Base-by-base conservation (phyloP, 345 rosid species). In the Pistacia atlantica region DNA sequence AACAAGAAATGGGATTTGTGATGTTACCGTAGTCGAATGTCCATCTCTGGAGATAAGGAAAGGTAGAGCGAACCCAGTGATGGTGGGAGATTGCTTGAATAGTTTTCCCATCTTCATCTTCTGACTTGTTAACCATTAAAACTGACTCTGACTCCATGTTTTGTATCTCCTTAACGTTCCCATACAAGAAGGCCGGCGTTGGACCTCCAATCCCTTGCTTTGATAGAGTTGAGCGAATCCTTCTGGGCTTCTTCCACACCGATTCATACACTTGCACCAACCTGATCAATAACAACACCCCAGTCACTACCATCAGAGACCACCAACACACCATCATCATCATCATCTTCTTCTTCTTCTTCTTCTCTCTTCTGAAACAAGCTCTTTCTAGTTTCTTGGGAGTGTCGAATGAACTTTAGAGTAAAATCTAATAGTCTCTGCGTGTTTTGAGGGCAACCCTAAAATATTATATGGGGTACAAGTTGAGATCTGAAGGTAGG, bases 11-110 rank as follows among this genome's bases (percentile, higher is more conserved):
- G 46, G 46, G 46, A 42, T 5, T 42, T 42, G 46, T 51, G 12
- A 11, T 51, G n/a, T 57, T 80, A 80, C 83, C 83, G n/a, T 77
- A 80, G 13, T 33, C 67, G n/a, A 57, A 65, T 5, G 67, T 51
- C 83, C 86, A 74, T 48, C 11, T 69, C 17, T 66, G 77, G 74
- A 80, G 77, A 71, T 80, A 56, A 8, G 83, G 83, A 59, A 80
- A 74, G 42, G 65, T 55, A 72, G 69, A 74, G 71, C 0, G 55
- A 60, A 67, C 38, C 83, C 78, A 78, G 66, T 73, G 8, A 28
- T 58, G n/a, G 11, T 77, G 75, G 31, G 78, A 63, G 10, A 68
- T 1, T 42, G 6, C 1, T 42, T 42, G 46, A 42, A 42, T 1
- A 42, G 6, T 42, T 42, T 42, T 42, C 6, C 8, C 46, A 5